Percentiles rank a stretch among this genome's conserved stretches.
phyloP scores from a whole-genome alignment of 2,329 filamentous ascomycete genomes.

The Zasmidium angulare region DNA sequence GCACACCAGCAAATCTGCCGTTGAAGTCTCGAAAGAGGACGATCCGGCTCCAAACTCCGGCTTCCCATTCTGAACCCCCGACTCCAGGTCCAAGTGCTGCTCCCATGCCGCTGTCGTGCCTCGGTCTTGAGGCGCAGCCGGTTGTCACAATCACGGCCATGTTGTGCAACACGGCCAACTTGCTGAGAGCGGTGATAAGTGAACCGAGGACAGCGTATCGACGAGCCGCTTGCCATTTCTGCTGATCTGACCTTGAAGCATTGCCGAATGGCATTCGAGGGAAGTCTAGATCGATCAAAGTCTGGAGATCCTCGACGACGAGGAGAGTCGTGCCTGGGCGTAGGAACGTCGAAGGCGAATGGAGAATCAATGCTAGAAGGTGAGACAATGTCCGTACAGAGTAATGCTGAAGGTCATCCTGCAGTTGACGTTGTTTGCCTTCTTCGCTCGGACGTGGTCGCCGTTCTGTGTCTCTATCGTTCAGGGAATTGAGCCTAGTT shows the following conservation, averaged over 20 bases:
- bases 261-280: conserved; percentile 50
- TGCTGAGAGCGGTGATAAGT: conserved; percentile 61
- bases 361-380: conserved; percentile 69
- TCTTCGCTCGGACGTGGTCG: neutral
- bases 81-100: conserved; percentile 75
- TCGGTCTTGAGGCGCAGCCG: conserved; percentile 80
- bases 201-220: conserved; percentile 65
- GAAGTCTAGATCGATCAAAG: conserved; percentile 73
- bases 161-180: conserved; percentile 70
- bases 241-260: conserved; percentile 45
- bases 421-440: neutral
- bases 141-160: conserved; percentile 74
- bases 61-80: conserved; percentile 76
- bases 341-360: conserved; percentile 64
- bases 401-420: conserved; percentile 61
- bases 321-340: conserved; percentile 65
- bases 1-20: conserved; percentile 44
- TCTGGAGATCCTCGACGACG: conserved; percentile 75
- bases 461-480: neutral
- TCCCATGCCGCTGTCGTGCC: conserved; percentile 48
- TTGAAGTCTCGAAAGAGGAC: conserved; percentile 74
- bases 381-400: conserved; percentile 60
- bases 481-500: conserved; percentile 5
- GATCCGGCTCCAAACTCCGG: conserved; percentile 69
- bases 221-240: conserved; percentile 50